phyloP scores from a whole-genome alignment of 2,329 filamentous ascomycete genomes.

The Alternaria tenuissima region DNA sequence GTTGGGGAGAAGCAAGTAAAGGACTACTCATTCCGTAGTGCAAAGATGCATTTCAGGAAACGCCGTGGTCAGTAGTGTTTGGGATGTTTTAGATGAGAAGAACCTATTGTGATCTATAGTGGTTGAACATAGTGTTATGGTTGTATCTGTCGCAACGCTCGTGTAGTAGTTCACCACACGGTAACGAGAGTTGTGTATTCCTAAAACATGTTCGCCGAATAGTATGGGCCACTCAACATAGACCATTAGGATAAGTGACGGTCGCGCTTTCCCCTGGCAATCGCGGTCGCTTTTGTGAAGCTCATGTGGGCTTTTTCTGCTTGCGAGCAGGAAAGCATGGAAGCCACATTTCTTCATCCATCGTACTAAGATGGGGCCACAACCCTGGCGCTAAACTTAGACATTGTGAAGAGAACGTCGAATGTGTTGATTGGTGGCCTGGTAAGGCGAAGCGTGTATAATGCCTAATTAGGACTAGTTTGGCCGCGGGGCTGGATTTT shows the following conservation, averaged over 20 bases:
- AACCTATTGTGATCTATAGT: accelerated
- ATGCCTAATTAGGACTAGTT: no score
- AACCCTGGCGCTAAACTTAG: background rate
- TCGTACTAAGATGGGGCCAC: background rate
- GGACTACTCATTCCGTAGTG: background rate
- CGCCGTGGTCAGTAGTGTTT: background rate
- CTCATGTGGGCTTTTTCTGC: no score
- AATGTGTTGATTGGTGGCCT: background rate
- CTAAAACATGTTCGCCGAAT: no score
- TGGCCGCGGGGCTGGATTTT: no score
- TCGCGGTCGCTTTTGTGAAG: no score
- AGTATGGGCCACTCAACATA: no score
- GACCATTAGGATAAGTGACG: no score
- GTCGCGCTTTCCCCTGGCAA: no score
- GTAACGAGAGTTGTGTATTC: no score
- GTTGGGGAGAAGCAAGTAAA: background rate
- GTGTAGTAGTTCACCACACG: no score
- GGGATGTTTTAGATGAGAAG: accelerated
- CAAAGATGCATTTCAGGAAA: background rate
- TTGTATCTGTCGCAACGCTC: background rate
- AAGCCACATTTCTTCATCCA: background rate
- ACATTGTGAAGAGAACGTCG: background rate
- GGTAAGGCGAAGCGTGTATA: background rate
- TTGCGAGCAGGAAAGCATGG: accelerated
- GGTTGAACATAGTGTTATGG: background rate